Evolutionary conservation across 768 basidiomycete genomes (phyloP), one percentile per base, ranked within the genome.

Genomic region (Leccinum incarnatum): DNA sequence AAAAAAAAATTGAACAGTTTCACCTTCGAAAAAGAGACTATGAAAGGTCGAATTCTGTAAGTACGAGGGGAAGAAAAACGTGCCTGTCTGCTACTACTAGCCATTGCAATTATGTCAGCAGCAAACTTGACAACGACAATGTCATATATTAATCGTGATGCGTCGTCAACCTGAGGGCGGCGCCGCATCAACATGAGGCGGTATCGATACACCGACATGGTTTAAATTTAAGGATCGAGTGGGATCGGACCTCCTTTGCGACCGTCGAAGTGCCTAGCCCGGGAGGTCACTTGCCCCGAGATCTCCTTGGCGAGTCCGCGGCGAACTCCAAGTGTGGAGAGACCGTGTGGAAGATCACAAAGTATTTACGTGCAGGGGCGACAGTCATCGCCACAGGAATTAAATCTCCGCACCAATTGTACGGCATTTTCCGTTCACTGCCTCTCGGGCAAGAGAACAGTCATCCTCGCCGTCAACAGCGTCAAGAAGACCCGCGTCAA

Each of bases 401-500:
- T 68, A 14, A 64, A 29, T 68, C 72, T 73, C 73, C 73, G 72
- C 66, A n/a, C 32, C 4, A 73, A 72, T 54, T 23, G 51, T 15
- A 36, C 60, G 72, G 73, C 30, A 62, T 21, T 61, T 69, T n/a
- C 72, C 72, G 72, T n/a, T 21, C 19, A 17, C 52, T 45, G 46
- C 23, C 53, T 55, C 50, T 53, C 27, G 23, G 29, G 40, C 9
- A 55, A 1, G 34, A 10, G 9, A 34, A 49, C 55, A 49, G 48
- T 15, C 57, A 56, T 61, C 61, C 57, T 68, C 65, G 59, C 51
- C 14, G 55, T 63, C 63, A 53, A 65, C 69, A 70, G 62, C 65
- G 69, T 72, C 72, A 56, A 69, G 69, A 68, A 64, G 59, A 57
- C 66, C 69, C 63, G 36, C 69, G 61, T 69, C 73, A 68, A 74